phyloP scores from a whole-genome alignment of 345 rosid genomes.

The Corchorus capsularis region DNA sequence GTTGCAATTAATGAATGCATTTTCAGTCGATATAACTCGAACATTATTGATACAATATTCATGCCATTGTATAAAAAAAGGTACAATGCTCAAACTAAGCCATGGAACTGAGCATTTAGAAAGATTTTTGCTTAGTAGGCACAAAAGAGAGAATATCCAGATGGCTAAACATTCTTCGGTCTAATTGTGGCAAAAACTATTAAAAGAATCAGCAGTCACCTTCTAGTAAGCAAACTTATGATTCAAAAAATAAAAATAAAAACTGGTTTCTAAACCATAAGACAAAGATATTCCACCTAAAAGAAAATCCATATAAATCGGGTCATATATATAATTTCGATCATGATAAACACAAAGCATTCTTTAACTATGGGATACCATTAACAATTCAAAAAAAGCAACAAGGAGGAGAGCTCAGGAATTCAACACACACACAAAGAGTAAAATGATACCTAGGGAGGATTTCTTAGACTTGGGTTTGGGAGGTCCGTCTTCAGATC shows the following conservation, averaged over 20 bases:
- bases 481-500: constrained; percentile 24
- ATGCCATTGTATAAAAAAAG: background rate
- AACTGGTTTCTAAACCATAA: background rate
- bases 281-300: no score
- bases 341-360: background rate
- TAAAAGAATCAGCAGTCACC: background rate
- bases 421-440: no score
- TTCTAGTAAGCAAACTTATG: background rate
- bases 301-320: background rate
- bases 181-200: background rate
- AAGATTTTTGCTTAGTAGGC: background rate
- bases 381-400: background rate
- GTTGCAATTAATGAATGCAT: background rate
- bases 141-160: background rate
- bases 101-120: background rate
- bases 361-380: background rate
- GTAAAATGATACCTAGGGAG: constrained; percentile 27
- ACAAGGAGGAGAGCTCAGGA: background rate
- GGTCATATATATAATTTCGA: background rate
- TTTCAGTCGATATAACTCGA: background rate
- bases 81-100: background rate
- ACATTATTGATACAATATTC: background rate
- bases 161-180: background rate
- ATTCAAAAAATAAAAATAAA: background rate
- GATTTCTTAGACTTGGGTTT: constrained; percentile 26